Conservation (phyloP, 192 early-diverging fungal species). For the Gaertneriomyces semiglobifer region DNA sequence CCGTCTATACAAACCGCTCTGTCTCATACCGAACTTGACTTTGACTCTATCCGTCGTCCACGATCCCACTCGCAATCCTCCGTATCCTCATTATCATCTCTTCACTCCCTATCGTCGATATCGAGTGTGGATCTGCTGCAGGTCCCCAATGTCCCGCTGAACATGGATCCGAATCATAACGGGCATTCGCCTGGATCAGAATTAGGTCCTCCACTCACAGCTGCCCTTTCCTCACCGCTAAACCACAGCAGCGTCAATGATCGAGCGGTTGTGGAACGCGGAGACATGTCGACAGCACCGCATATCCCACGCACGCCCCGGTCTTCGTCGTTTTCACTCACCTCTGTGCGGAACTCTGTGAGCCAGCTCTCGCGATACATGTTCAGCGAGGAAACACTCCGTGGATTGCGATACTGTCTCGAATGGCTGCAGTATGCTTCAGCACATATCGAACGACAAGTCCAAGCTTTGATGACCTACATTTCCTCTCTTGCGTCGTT, state of each 20-base stretch:
- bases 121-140: constrained; percentile 18
- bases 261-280: not conserved
- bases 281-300: constrained; percentile 31
- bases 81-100: constrained; percentile 9
- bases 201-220: constrained; percentile 9
- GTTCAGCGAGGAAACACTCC: constrained; percentile 84
- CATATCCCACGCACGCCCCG: constrained; percentile 42
- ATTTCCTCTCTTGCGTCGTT: not conserved
- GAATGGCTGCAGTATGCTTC: constrained; percentile 85
- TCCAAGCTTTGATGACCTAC: constrained; percentile 30
- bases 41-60: too few relatives aligned
- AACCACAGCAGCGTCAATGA: too few relatives aligned
- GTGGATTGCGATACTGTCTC: constrained; percentile 82
- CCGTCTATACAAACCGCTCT: too few relatives aligned
- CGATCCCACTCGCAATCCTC: too few relatives aligned
- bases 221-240: too few relatives aligned
- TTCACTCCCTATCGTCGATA: too few relatives aligned
- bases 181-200: too few relatives aligned
- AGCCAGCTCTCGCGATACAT: constrained; percentile 28
- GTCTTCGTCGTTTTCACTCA: not conserved
- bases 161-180: not conserved
- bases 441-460: constrained; percentile 38
- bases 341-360: too few relatives aligned
- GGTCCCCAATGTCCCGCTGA: constrained; percentile 23
- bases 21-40: too few relatives aligned